A percentile compares a stretch with the other conserved stretches of the same genome.
These are phyloP conservation scores for Colletotrichum echinochloae DNA, from an alignment of 2,329 filamentous ascomycete genomes.

Conservation along the genomic window DNA sequence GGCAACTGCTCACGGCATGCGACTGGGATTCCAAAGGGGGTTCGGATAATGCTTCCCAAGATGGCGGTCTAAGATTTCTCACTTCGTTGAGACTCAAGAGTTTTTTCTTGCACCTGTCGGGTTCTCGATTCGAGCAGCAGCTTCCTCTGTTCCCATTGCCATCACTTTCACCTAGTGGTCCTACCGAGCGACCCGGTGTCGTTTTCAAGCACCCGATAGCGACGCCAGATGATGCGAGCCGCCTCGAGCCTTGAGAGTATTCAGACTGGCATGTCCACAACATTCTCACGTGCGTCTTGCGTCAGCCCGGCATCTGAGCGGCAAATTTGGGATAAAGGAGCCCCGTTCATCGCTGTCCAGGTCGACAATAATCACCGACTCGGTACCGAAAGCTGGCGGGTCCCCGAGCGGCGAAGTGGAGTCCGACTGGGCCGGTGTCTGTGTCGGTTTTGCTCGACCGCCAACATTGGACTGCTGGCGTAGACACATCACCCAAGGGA, in stretches of 20 bases:
- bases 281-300: background rate
- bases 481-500: background rate
- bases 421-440: background rate
- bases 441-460: constrained; percentile 7
- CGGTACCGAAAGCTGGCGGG: constrained; percentile 21
- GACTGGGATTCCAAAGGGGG: background rate
- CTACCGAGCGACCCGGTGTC: background rate
- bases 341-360: background rate
- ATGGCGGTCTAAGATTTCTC: background rate
- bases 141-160: background rate
- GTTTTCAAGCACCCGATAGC: background rate
- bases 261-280: background rate
- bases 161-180: background rate
- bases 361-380: constrained; percentile 9
- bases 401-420: background rate
- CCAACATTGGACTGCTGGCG: background rate
- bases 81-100: background rate
- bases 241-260: no score
- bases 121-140: background rate
- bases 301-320: constrained; percentile 2
- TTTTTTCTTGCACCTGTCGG: background rate
- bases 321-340: background rate
- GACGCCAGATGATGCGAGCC: background rate
- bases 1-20: background rate
- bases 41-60: background rate